Conservation (phyloP, 495 filamentous ascomycete genomes). For the Darksidea phi region DNA sequence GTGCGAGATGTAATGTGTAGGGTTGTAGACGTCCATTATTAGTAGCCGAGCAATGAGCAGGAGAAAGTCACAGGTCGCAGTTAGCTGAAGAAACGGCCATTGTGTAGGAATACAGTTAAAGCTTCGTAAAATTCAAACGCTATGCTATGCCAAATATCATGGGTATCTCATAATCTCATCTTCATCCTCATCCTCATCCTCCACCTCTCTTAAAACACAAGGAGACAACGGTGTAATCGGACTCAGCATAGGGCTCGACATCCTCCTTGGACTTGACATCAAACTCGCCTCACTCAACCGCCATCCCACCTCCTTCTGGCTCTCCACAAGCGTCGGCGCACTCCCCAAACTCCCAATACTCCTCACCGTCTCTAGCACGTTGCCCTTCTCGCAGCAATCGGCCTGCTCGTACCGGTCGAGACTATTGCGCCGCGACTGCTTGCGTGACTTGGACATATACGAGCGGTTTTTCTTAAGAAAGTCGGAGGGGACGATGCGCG, state of each 20-base stretch:
- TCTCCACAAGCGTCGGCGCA: conserved; percentile 31
- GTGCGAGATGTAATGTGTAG: too few species aligned
- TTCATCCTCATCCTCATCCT: conserved; percentile 29
- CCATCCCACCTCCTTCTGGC: conserved; percentile 19
- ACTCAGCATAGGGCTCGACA: conserved; percentile 29
- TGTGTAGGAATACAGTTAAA: too few species aligned
- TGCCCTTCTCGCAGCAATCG: conserved; percentile 30
- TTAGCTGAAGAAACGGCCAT: not conserved
- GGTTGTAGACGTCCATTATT: too few species aligned
- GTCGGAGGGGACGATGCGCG: conserved; percentile 15
- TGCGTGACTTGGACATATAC: conserved; percentile 4
- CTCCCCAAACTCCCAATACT: conserved; percentile 31
- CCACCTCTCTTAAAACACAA: conserved; percentile 21
- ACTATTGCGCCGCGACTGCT: conserved; percentile 26
- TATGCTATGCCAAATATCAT: conserved; percentile 17
- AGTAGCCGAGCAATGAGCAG: too few species aligned
- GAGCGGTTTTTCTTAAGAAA: conserved; percentile 17
- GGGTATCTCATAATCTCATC: conserved; percentile 32
- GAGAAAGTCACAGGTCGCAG: not conserved
- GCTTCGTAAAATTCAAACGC: conserved; percentile 16
- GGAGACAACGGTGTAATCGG: conserved; percentile 30
- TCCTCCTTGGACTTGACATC: conserved; percentile 25
- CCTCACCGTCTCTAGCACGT: conserved; percentile 28
- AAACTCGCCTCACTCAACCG: conserved; percentile 15
- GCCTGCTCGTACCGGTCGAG: conserved; percentile 14